phyloP scores from a whole-genome alignment of 2,329 filamentous ascomycete genomes.

The Albifimbria verrucaria region DNA sequence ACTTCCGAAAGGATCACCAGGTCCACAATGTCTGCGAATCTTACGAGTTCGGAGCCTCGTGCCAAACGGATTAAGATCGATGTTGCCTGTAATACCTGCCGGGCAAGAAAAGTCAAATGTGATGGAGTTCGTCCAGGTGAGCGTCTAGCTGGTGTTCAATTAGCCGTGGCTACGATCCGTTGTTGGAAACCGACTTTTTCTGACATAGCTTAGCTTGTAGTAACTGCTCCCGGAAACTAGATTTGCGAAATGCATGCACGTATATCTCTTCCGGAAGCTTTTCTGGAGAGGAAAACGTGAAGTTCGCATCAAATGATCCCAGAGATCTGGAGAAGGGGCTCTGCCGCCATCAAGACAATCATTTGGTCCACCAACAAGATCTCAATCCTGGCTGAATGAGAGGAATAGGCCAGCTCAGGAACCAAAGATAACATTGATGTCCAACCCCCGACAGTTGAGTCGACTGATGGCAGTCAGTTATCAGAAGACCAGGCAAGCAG shows the following conservation, averaged over 20 bases:
- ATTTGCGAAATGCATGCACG: constrained; percentile 22
- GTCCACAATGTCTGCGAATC: background rate
- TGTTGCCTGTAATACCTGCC: constrained; percentile 39
- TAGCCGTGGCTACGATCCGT: background rate
- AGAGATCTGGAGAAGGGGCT: background rate
- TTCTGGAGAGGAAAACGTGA: background rate
- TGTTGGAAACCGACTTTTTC: background rate
- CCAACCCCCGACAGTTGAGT: background rate
- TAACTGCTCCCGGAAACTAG: constrained; percentile 25
- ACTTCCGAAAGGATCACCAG: background rate
- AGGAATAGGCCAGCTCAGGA: constrained; percentile 8
- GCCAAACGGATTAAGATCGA: constrained; percentile 40
- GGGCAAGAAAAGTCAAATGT: constrained; percentile 38
- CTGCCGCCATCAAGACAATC: background rate
- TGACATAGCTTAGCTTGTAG: constrained; percentile 23
- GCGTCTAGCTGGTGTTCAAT: constrained; percentile 3
- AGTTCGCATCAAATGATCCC: background rate
- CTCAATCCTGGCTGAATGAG: constrained; percentile 8
- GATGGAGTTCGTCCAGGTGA: constrained; percentile 36
- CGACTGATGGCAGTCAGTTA: background rate
- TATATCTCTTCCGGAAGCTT: constrained; percentile 16
- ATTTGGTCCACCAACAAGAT: constrained; percentile 2
- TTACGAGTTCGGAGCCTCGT: constrained; percentile 5
- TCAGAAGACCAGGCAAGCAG: constrained; percentile 2
- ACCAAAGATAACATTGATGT: constrained; percentile 6